Base-by-base conservation (phyloP, 345 rosid species). In the Microcos paniculata region DNA sequence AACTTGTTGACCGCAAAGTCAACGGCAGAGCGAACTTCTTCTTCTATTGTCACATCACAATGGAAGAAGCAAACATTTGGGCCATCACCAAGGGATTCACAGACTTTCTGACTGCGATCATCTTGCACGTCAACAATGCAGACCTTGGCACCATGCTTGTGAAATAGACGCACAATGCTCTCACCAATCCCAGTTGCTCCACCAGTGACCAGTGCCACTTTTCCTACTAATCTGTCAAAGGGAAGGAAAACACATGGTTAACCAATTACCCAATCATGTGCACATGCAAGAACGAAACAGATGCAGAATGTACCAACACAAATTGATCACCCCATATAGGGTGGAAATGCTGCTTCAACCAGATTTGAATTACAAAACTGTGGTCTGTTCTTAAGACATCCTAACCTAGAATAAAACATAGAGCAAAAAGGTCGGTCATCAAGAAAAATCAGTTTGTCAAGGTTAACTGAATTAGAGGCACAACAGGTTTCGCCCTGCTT, bases 171-270 rank as follows among this genome's bases (percentile, higher is more conserved):
- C 43, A 69, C 91, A 26, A 89, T 95, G 82, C 91, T 88, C 84
- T 95, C 98, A 21, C 99, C 99, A 51, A 95, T 93, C 62, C 99
- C 99, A 18, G 84, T 74, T 49, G 97, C 94, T 85, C 94, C 99
- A 66, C 99, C 96, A 0, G 97, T 93, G 45, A 95, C 81, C 79
- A 93, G 71, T 52, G 98, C 96, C 30, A 93, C 94, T 80, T 90
- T 89, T 77, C 94, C 97, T 12, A 72, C 78, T 42, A 95, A 82
- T 81, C 97, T 94, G 72, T 56, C 57, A 66, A 74, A 48, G 43
- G 24, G 8, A 64, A 67, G 56, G 8, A 40, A 21, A 55, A 28
- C 15, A 45, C 53, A 66, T 23, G n/a, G 33, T 66, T 14, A 13
- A 66, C 19, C 12, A 24, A 63, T 38, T 63, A 51, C 38, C 45